These are phyloP conservation scores for Blastobotrys mokoenaii DNA, from an alignment of 805 yeast genomes.

Conservation along the genomic window DNA sequence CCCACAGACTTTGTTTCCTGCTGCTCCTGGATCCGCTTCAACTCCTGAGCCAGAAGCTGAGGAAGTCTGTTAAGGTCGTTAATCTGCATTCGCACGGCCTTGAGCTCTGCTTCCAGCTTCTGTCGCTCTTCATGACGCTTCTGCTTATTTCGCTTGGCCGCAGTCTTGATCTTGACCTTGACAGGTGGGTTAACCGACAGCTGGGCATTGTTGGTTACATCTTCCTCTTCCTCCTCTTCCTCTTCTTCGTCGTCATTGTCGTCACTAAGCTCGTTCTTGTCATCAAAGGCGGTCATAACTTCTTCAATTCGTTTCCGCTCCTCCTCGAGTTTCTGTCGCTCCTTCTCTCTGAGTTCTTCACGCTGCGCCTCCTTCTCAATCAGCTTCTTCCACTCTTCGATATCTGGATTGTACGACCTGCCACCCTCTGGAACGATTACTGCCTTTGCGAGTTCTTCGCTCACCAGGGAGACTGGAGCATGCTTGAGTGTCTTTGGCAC, in stretches of 20 bases:
- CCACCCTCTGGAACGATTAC: conserved; percentile 66
- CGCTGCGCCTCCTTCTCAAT: conserved; percentile 56
- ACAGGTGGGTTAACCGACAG: conserved; percentile 70
- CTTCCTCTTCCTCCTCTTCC: conserved; percentile 25
- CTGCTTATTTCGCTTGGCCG: conserved; percentile 64
- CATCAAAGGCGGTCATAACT: conserved; percentile 46
- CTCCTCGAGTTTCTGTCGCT: conserved; percentile 51
- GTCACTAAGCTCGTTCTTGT: conserved; percentile 17
- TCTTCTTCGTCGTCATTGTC: conserved; percentile 23
- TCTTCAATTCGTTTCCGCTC: conserved; percentile 56
- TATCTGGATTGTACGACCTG: conserved; percentile 85
- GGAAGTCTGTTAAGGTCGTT: conserved; percentile 46
- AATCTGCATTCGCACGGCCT: conserved; percentile 51
- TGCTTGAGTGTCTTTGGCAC: conserved; percentile 39
- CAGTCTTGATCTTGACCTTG: conserved; percentile 61
- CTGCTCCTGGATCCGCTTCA: conserved; percentile 10
- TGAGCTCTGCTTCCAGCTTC: conserved; percentile 47
- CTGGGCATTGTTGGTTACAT: conserved; percentile 29
- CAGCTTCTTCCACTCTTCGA: conserved; percentile 71
- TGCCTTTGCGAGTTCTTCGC: conserved; percentile 30
- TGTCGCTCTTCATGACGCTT: conserved; percentile 42
- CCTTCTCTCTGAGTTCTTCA: conserved; percentile 61
- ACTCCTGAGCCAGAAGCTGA: conserved; percentile 21
- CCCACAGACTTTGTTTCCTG: conserved; percentile 16
- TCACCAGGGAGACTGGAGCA: conserved; percentile 50